Base-by-base conservation (phyloP, 257 asterid genomes). In the Gentiana dahurica region DNA sequence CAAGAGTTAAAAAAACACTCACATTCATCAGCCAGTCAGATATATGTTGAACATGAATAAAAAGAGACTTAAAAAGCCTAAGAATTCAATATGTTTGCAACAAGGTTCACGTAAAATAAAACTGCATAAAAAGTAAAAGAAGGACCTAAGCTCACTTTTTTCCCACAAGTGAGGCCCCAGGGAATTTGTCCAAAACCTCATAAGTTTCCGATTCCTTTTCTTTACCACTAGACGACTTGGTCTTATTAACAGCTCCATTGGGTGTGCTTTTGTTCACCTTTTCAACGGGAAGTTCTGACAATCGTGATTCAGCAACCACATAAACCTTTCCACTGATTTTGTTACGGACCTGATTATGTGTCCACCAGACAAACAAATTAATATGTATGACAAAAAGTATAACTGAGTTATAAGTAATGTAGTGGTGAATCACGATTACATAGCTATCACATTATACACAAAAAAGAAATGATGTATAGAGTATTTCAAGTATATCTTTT, bases 251-350 rank as follows among this genome's bases (percentile, higher is more conserved):
- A 51, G 82, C 71, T 50, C 80, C 93, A 72, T 77, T 77, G 49
- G 82, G 63, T 9, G 64, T 8, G 11, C 62, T 71, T 62, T 81
- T 88, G 71, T 88, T 88, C 9, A 79, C 81, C 77, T 83, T 88
- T 44, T 85, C 99, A 65, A 83, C 76, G 12, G 99, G 99, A 73
- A 92, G 99, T 82, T 81, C 91, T 1, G 79, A 55, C 68, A 92
- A 67, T 54, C 99, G 82, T 48, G 95, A 75, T 66, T 88, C 94
- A 8, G 87, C 97, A 69, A 92, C 99, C 67, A 92, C 78, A 63
- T 69, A 92, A 33, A 88, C 72, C 71, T 85, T 92, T 59, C 87
- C 85, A 15, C 76, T 84, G 69, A 77, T 69, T 79, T 79, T 88
- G 81, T 88, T 82, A 48, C 86, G 94, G 39, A 92, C 95, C 81